A percentile compares a stretch with the other conserved stretches of the same genome.
Conservation (phyloP, 192 early-diverging fungal genomes). For the Coemansia sp. region DNA sequence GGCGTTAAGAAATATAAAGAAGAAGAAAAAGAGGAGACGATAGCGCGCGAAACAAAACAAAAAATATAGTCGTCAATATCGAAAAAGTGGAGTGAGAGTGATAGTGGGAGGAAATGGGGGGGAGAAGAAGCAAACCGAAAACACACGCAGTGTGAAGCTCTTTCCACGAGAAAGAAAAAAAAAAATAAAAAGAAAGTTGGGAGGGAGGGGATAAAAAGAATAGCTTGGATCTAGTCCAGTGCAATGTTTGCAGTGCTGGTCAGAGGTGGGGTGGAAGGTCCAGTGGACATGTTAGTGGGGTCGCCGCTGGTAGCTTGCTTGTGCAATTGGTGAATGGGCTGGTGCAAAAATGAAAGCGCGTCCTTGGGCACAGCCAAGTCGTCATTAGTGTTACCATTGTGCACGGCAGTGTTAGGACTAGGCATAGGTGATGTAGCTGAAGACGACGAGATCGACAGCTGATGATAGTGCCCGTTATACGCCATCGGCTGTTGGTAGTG, state of each 20-base stretch:
- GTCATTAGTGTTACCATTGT: neutral
- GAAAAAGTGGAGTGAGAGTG: neutral
- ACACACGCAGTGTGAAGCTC: neutral
- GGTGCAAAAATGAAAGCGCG: constrained; percentile 57
- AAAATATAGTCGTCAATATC: constrained; percentile 14
- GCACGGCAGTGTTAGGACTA: constrained; percentile 34
- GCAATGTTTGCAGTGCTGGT: constrained; percentile 32
- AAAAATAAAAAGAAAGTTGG: neutral
- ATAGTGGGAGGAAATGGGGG: neutral
- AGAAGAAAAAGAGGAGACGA: neutral
- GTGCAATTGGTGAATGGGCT: constrained; percentile 55
- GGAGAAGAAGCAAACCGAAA: neutral
- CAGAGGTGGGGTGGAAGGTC: constrained; percentile 39
- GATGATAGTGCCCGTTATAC: constrained; percentile 7
- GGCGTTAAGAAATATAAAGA: neutral
- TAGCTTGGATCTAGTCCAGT: constrained; percentile 21
- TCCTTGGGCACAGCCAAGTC: constrained; percentile 38
- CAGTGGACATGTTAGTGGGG: constrained; percentile 15
- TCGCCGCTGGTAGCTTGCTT: constrained; percentile 38
- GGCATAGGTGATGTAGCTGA: constrained; percentile 44
- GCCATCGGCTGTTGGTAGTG: constrained; percentile 18
- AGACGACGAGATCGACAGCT: constrained; percentile 46
- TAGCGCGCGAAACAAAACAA: constrained; percentile 1
- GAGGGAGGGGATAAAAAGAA: too few relatives aligned
- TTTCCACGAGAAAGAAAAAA: neutral